Evolutionary conservation across 108 stramenopile genomes (phyloP).

Genomic region (Skeletonema menzelii): DNA sequence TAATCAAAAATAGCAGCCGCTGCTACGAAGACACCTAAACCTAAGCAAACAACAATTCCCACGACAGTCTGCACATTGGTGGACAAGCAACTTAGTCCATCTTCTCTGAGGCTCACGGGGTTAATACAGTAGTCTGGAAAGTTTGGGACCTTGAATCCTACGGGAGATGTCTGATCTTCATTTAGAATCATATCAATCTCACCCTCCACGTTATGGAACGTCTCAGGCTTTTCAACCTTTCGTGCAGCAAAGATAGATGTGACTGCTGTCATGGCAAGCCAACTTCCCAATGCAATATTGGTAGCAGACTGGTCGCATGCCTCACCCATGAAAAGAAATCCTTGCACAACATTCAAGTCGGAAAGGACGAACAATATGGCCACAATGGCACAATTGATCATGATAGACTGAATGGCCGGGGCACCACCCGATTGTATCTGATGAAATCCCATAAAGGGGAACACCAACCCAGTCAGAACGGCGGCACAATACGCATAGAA

Average conservation of each 20-base stretch:
- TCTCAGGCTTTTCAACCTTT: constrained; percentile 28
- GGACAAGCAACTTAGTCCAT: constrained; percentile 32
- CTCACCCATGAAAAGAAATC: constrained; percentile 56
- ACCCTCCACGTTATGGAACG: constrained; percentile 45
- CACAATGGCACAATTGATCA: constrained; percentile 51
- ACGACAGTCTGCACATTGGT: constrained; percentile 29
- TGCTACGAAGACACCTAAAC: constrained; percentile 36
- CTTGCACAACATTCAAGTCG: constrained; percentile 61
- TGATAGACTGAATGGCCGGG: constrained; percentile 58
- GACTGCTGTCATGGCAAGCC: constrained; percentile 58
- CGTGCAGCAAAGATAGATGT: constrained; percentile 48
- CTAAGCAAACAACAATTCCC: constrained; percentile 35
- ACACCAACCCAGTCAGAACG: constrained; percentile 48
- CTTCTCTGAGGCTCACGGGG: constrained; percentile 31
- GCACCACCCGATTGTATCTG: constrained; percentile 65
- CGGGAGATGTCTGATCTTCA: constrained; percentile 60
- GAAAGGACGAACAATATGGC: constrained; percentile 56
- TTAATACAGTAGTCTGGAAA: constrained; percentile 68
- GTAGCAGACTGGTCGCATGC: constrained; percentile 59
- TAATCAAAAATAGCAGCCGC: constrained; percentile 36
- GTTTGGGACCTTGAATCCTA: constrained; percentile 62
- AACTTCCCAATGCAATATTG: constrained; percentile 58
- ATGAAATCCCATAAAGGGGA: constrained; percentile 68
- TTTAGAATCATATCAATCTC: constrained; percentile 60
- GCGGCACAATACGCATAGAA: constrained; percentile 49